Evolutionary conservation across 208 protist species (phyloP).

Genomic region (Crithidia acanthocephali): DNA sequence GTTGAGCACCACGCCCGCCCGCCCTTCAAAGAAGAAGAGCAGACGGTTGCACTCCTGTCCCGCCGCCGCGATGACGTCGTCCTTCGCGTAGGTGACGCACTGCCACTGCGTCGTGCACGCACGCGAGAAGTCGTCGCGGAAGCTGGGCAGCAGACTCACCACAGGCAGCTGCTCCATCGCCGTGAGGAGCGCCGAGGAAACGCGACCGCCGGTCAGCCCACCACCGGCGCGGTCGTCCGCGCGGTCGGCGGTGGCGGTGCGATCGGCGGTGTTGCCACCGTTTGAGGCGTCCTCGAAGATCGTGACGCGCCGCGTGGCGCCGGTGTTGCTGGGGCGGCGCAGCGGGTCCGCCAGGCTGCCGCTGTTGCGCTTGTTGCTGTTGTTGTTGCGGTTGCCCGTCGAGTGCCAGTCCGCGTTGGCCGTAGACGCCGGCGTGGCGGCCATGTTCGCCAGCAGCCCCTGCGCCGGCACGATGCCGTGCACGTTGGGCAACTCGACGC

Average conservation of each 20-base stretch:
- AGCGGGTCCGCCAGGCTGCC: not conserved
- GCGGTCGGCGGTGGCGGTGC: conserved; percentile 1
- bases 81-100: conserved; percentile 42
- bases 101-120: conserved; percentile 49
- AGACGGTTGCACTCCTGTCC: conserved; percentile 83
- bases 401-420: not conserved
- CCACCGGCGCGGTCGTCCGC: not conserved
- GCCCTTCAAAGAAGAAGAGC: conserved; percentile 67
- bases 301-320: conserved; percentile 39
- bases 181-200: conserved; percentile 48
- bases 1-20: conserved; percentile 54
- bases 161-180: conserved; percentile 57
- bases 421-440: not conserved
- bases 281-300: conserved; percentile 36
- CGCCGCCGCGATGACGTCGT: conserved; percentile 51
- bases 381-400: not conserved
- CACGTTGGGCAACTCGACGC: conserved; percentile 21
- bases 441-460: conserved; percentile 24
- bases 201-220: conserved; percentile 24
- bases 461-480: conserved; percentile 37
- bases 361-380: not conserved
- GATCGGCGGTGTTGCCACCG: not conserved
- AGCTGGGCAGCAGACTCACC: conserved; percentile 39
- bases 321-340: not conserved
- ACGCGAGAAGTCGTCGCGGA: conserved; percentile 36